Percentiles rank a stretch among this genome's conserved stretches.
Conservation (phyloP, 768 basidiomycete genomes). For the Termitomyces titanicus region DNA sequence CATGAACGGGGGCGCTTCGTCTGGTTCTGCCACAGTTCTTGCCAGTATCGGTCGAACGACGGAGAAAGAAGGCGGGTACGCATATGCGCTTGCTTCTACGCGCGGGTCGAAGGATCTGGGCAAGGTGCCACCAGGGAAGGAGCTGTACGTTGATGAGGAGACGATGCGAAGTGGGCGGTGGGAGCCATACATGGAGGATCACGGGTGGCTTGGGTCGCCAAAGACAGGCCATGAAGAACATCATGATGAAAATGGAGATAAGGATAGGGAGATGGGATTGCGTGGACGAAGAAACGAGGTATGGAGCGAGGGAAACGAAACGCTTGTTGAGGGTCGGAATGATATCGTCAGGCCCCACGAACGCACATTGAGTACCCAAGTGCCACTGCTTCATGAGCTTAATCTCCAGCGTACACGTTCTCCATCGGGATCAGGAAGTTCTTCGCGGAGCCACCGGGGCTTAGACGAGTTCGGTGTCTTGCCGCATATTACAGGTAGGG, state of each 20-base stretch:
- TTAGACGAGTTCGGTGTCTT: no score
- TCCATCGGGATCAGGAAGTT: no score
- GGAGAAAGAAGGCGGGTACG: slow-evolving; percentile 29
- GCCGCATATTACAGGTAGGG: no score
- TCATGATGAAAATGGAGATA: background rate
- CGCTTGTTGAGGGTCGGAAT: slow-evolving; percentile 11
- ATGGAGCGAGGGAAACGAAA: slow-evolving; percentile 18
- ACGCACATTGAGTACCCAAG: slow-evolving; percentile 23
- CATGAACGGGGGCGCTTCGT: no score
- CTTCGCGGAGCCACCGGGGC: no score
- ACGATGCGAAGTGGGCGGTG: slow-evolving; percentile 34
- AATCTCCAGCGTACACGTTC: no score
- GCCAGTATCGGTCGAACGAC: background rate
- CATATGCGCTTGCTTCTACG: slow-evolving; percentile 33
- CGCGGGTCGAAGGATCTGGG: slow-evolving; percentile 14
- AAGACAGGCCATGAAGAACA: slow-evolving; percentile 24
- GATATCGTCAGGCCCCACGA: slow-evolving; percentile 16
- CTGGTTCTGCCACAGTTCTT: background rate
- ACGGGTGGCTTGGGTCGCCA: slow-evolving; percentile 23
- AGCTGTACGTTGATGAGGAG: slow-evolving; percentile 6
- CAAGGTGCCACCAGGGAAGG: background rate
- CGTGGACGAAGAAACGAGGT: background rate
- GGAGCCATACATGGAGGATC: slow-evolving; percentile 34
- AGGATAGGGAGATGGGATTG: slow-evolving; percentile 13
- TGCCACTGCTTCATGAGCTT: slow-evolving; percentile 21